Conservation (phyloP, 306 rosid species). For the Mimosa pudica region DNA sequence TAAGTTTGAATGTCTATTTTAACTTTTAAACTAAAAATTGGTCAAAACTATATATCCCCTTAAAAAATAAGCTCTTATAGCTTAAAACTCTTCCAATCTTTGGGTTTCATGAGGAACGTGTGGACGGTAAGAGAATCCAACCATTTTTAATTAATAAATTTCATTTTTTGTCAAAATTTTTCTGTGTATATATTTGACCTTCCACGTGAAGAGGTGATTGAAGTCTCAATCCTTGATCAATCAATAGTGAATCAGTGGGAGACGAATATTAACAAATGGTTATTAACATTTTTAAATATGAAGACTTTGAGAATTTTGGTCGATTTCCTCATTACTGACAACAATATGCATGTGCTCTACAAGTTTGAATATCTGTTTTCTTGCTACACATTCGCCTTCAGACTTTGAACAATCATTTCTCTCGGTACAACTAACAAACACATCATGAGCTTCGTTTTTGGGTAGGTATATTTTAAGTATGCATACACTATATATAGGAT, state of each 20-base stretch:
- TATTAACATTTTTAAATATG: constrained; percentile 32
- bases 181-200: background rate
- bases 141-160: background rate
- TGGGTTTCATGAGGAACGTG: background rate
- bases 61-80: background rate
- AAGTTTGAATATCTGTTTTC: constrained; percentile 17
- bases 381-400: constrained; percentile 22
- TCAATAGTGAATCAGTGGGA: background rate
- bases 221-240: background rate
- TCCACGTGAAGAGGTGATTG: constrained; percentile 46
- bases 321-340: constrained; percentile 47
- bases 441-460: constrained; percentile 28
- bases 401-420: constrained; percentile 18
- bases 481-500: too few species aligned
- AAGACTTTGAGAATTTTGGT: constrained; percentile 47
- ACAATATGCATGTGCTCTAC: constrained; percentile 36
- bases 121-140: background rate
- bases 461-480: background rate
- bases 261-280: constrained; percentile 9
- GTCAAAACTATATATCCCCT: background rate
- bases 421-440: constrained; percentile 24
- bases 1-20: background rate
- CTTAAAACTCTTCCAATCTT: background rate
- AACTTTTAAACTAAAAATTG: background rate
- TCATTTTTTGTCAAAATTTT: background rate